Conservation (phyloP, 169 alveolate species). For the Cryptosporidium felis region DNA sequence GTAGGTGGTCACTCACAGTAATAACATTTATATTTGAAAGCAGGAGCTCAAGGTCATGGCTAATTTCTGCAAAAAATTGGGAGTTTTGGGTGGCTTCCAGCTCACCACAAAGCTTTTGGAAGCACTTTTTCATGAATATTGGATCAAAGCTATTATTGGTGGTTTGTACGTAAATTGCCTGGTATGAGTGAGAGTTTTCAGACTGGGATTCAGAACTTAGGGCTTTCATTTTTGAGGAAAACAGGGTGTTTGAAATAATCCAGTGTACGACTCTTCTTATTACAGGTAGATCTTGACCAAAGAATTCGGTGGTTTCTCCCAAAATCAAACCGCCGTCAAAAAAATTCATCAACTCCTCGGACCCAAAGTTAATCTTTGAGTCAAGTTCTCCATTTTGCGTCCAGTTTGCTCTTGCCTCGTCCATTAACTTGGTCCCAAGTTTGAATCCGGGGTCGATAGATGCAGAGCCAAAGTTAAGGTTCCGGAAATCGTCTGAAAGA, state of each 20-base stretch:
- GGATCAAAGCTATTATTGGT: conserved; percentile 57
- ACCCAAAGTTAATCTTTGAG: conserved; percentile 19
- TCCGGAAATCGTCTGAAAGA: neutral
- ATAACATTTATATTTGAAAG: conserved; percentile 29
- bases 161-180: conserved; percentile 42
- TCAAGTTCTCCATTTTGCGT: neutral
- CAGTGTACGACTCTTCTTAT: conserved; percentile 44
- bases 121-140: conserved; percentile 49
- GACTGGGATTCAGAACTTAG: neutral
- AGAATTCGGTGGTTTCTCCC: conserved; percentile 50
- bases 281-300: conserved; percentile 46
- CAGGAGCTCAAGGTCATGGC: neutral
- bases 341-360: conserved; percentile 27
- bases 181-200: neutral
- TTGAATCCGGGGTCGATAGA: conserved; percentile 21
- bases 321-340: conserved; percentile 57
- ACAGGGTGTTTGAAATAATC: conserved; percentile 61
- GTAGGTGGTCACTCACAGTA: conserved; percentile 2
- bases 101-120: conserved; percentile 51
- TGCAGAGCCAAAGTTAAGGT: neutral
- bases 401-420: conserved; percentile 32
- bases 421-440: neutral
- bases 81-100: conserved; percentile 1
- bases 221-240: neutral
- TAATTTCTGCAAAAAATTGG: conserved; percentile 22